Base-by-base conservation (phyloP, 1,139 yeast species). In the Lodderomyces parapsilosis region DNA sequence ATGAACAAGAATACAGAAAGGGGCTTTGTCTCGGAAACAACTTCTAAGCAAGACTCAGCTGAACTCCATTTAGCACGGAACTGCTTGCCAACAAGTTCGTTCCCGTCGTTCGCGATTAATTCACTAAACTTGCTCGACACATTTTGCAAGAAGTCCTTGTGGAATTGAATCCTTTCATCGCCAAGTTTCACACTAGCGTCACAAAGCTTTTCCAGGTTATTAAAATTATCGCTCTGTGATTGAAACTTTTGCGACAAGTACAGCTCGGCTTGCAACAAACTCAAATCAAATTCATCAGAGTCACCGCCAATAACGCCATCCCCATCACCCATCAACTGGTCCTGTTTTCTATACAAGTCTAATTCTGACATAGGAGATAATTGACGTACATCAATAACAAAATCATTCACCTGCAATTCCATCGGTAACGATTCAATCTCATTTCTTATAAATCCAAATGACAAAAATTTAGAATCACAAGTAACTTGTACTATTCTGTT, bases 391-490 rank as follows among this genome's bases (percentile, higher is more conserved):
- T 83, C 86, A 23, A 58, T 51, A 8, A 67, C 50, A 37, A 80
- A 68, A 18, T 68, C 63, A 51, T 79, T 76, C 43, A 67, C 63
- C 6, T 62, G 60, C 10, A 81, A 54, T 40, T 73, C 59, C 25
- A 80, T 63, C 0, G 87, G 86, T 3, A 84, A 56, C 17, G 65
- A 55, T 48, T 78, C 83, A 11, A 74, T 60, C 41, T 86, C 94
- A 51, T 83, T 85, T 51, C 86, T 73, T 7, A 88, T 65, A 40
- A 85, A 80, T 1, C 81, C 83, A 66, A 87, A 88, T 0, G 89
- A 82, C 0, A 80, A 68, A 57, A 86, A 87, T 14, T 69, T 62
- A 1, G 83, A 74, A 58, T 88, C 91, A 54, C 93, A 82, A 1
- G 76, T 60, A 1, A 89, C 95, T 36, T 69, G 66, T 1, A 73